These are phyloP conservation scores for Sphagnum magellanicum DNA, from an alignment of 228 moss, liverwort and hornwort genomes.

Conservation along the genomic window DNA sequence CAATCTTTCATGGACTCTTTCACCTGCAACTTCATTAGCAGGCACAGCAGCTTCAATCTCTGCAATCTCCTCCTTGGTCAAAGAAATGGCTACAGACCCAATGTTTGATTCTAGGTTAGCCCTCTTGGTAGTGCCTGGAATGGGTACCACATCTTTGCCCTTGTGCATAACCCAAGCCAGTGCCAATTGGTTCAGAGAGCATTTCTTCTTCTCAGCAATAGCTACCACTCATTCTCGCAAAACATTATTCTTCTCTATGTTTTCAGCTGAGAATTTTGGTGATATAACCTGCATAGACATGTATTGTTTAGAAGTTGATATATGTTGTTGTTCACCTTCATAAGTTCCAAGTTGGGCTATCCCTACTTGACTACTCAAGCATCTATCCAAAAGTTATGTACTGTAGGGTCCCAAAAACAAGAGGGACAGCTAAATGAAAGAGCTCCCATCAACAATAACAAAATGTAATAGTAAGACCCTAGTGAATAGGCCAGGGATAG, in stretches of 20 bases:
- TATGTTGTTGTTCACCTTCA: no score
- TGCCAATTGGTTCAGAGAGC: slow-evolving; percentile 11
- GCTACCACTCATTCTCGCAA: slow-evolving; percentile 5
- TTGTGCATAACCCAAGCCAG: slow-evolving; percentile 31
- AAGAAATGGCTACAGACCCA: slow-evolving; percentile 7
- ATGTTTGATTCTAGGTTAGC: slow-evolving; percentile 29
- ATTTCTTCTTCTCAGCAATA: slow-evolving; percentile 8
- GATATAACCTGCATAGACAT: neutral
- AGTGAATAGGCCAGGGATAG: no score
- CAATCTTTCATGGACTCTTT: slow-evolving; percentile 1
- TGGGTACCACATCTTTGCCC: slow-evolving; percentile 29
- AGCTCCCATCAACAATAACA: no score
- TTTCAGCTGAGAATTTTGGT: slow-evolving; percentile 3
- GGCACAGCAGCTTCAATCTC: slow-evolving; percentile 39
- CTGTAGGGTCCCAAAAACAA: no score
- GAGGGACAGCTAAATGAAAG: no score
- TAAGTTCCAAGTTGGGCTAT: no score
- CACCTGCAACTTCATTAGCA: slow-evolving; percentile 13
- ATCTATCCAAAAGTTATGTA: no score
- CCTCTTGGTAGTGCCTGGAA: slow-evolving; percentile 37
- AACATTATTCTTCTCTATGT: slow-evolving; percentile 8
- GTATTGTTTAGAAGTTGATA: no score
- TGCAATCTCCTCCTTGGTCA: slow-evolving; percentile 20
- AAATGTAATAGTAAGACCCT: no score
- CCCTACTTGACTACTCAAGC: no score